These are phyloP conservation scores for Peronospora belbahrii DNA, from an alignment of 352 stramenopile genomes.

Conservation along the genomic window DNA sequence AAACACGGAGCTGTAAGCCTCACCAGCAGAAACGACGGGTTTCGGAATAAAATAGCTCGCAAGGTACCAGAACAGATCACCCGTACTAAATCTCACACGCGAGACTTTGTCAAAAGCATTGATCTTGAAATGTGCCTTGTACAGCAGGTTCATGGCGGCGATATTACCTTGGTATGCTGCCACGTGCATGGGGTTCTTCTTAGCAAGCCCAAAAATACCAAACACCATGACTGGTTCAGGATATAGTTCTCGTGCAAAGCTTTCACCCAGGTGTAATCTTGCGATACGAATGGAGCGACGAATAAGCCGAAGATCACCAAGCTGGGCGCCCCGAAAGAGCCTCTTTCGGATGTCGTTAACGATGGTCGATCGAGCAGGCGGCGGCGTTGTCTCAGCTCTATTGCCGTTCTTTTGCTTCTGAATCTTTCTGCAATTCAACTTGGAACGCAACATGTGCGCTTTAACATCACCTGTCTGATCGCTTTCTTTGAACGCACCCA, in stretches of 20 bases:
- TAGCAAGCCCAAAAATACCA: constrained; percentile 63
- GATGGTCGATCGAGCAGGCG: constrained; percentile 24
- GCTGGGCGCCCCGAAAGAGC: constrained; percentile 62
- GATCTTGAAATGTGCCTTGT: constrained; percentile 43
- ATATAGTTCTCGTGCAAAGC: constrained; percentile 60
- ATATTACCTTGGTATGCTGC: constrained; percentile 75
- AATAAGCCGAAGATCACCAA: constrained; percentile 56
- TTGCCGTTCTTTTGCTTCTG: constrained; percentile 27
- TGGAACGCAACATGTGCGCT: constrained; percentile 53
- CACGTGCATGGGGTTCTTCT: constrained; percentile 82
- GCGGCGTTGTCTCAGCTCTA: neutral
- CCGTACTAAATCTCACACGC: constrained; percentile 63
- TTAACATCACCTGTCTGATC: constrained; percentile 77
- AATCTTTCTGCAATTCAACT: constrained; percentile 38
- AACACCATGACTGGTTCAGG: constrained; percentile 57
- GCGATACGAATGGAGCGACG: constrained; percentile 51
- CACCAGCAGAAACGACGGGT: constrained; percentile 53
- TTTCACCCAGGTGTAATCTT: constrained; percentile 35
- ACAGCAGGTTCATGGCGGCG: constrained; percentile 57
- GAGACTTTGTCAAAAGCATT: constrained; percentile 81
- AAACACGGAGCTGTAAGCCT: constrained; percentile 57
- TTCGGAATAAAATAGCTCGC: constrained; percentile 64
- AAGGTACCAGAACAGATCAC: constrained; percentile 80
- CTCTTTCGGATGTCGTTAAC: constrained; percentile 56
- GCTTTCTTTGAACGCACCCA: constrained; percentile 73